phyloP scores from a whole-genome alignment of 441 rosid species.

The Heliophila coronopifolia region DNA sequence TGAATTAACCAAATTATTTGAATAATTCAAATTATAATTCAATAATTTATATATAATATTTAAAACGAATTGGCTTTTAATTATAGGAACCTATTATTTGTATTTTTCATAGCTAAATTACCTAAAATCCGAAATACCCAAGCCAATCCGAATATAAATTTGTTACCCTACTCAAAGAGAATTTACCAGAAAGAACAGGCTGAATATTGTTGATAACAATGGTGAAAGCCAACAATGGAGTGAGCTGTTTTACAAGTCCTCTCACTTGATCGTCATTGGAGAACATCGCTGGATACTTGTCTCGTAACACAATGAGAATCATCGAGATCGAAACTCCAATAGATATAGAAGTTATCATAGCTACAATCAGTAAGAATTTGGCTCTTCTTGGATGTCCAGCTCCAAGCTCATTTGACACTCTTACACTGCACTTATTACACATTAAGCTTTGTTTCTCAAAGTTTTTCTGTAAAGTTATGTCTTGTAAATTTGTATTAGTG shows the following conservation, averaged over 20 bases:
- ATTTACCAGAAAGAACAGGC: conserved; percentile 78
- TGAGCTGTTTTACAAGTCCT: conserved; percentile 50
- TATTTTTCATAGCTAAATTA: no score
- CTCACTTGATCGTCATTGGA: conserved; percentile 43
- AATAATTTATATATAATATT: no score
- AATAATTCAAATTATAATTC: no score
- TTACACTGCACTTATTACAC: conserved; percentile 49
- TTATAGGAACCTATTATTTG: no score
- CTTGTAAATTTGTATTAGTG: neutral
- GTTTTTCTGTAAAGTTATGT: conserved; percentile 4
- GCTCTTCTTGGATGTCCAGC: conserved; percentile 69
- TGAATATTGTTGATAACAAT: conserved; percentile 58
- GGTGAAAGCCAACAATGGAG: conserved; percentile 60
- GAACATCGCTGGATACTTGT: conserved; percentile 47
- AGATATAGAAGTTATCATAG: conserved; percentile 42
- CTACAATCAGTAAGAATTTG: conserved; percentile 52
- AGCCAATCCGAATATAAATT: no score
- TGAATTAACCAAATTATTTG: no score
- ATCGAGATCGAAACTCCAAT: conserved; percentile 41
- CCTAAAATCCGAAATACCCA: no score
- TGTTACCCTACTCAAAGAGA: neutral
- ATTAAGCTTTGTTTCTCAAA: no score
- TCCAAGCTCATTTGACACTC: conserved; percentile 75
- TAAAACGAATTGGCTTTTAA: no score
- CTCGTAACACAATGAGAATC: conserved; percentile 35